These are phyloP conservation scores for Aspergillus sergii DNA, from an alignment of 2,329 filamentous ascomycete species.

Conservation along the genomic window DNA sequence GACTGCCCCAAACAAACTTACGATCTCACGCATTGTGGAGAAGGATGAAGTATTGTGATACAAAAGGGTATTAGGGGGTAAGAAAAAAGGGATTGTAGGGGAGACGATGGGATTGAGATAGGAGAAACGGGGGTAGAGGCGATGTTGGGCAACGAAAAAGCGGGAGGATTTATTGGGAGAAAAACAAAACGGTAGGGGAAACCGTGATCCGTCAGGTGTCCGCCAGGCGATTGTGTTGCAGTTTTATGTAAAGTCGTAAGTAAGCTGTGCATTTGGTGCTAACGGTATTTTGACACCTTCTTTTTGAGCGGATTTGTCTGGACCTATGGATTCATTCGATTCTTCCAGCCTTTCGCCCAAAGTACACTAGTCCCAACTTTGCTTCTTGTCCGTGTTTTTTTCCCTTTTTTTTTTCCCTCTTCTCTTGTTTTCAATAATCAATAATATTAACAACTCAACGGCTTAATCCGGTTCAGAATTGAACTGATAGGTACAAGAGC, in stretches of 20 bases:
- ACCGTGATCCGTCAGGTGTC: neutral
- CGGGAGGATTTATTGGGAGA: slow-evolving; percentile 5
- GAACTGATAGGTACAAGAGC: neutral
- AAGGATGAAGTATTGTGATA: slow-evolving; percentile 13
- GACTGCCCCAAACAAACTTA: slow-evolving; percentile 52
- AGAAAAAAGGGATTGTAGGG: slow-evolving; percentile 18
- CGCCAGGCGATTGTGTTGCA: neutral
- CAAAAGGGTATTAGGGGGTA: slow-evolving; percentile 18
- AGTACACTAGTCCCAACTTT: slow-evolving; percentile 2
- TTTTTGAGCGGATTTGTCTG: neutral
- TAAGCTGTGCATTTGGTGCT: neutral
- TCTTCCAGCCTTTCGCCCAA: neutral
- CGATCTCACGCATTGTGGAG: slow-evolving; percentile 73
- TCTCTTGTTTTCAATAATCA: neutral
- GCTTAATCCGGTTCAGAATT: neutral
- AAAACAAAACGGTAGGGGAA: neutral
- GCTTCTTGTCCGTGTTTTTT: neutral
- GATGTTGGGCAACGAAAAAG: slow-evolving; percentile 6
- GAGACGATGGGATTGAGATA: slow-evolving; percentile 19
- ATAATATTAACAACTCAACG: neutral
- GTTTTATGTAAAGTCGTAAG: neutral
- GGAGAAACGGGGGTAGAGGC: slow-evolving; percentile 22
- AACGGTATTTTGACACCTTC: neutral
- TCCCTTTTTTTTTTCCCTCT: neutral
- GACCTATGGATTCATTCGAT: neutral